Conservation (phyloP, 2,329 filamentous ascomycete genomes). For the Exophiala dermatitidis region DNA sequence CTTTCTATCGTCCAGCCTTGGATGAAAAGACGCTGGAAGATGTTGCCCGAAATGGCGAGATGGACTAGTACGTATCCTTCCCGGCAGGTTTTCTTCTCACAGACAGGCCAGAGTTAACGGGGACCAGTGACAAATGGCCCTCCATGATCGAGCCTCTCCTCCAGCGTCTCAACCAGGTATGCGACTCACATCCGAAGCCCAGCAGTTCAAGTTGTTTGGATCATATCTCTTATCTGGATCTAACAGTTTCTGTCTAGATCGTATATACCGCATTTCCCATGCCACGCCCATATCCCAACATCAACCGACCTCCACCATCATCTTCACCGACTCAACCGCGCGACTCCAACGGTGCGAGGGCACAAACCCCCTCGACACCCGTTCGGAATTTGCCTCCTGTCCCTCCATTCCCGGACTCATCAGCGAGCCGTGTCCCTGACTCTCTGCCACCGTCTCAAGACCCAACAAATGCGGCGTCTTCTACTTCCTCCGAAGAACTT, state of each 20-base stretch:
- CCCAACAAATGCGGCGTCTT: conserved; percentile 28
- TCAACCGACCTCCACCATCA: conserved; percentile 37
- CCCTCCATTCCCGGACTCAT: conserved; percentile 33
- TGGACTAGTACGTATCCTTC: conserved; percentile 47
- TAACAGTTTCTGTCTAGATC: conserved; percentile 49
- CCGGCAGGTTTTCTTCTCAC: conserved; percentile 7
- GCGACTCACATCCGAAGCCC: conserved; percentile 12
- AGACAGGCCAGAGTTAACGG: conserved; percentile 29
- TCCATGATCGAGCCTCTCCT: conserved; percentile 58
- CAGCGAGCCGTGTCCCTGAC: conserved; percentile 37
- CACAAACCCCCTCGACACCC: conserved; percentile 33
- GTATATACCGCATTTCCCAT: conserved; percentile 68
- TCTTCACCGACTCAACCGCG: conserved; percentile 20
- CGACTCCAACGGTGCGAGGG: conserved; percentile 28
- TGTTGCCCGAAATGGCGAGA: conserved; percentile 52
- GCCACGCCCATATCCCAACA: conserved; percentile 47
- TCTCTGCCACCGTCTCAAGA: conserved; percentile 39
- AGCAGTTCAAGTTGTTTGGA: neutral
- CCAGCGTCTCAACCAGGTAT: conserved; percentile 59
- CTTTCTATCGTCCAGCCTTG: conserved; percentile 18
- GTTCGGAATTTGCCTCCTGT: conserved; percentile 34
- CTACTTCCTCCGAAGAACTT: conserved; percentile 40
- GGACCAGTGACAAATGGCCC: conserved; percentile 60
- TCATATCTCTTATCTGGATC: neutral
- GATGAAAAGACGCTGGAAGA: conserved; percentile 49